Conservation (phyloP, 192 early-diverging fungal genomes). For the Rhizophagus clarus region DNA sequence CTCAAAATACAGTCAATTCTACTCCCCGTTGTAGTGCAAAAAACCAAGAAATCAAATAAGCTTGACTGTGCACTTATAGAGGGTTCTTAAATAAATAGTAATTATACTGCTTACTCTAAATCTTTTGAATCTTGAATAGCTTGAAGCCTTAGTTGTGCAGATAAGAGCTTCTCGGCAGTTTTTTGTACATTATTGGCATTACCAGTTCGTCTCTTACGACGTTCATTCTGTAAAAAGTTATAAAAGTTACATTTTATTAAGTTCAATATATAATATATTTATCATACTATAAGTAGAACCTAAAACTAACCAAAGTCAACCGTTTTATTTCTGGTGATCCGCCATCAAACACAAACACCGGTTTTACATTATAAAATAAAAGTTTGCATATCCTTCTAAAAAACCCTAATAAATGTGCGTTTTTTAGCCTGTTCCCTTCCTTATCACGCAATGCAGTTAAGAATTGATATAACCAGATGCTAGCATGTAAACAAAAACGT, state of each 20-base stretch:
- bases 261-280: too few species aligned
- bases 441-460: conserved; percentile 90
- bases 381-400: conserved; percentile 94
- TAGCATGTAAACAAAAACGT: conserved; percentile 53
- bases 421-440: conserved; percentile 78
- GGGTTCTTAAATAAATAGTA: too few species aligned
- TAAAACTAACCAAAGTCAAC: conserved; percentile 60
- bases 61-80: too few species aligned
- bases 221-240: conserved; percentile 42
- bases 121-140: conserved; percentile 46
- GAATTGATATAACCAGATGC: conserved; percentile 98
- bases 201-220: conserved; percentile 47
- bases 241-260: too few species aligned
- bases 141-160: conserved; percentile 73
- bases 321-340: conserved; percentile 85
- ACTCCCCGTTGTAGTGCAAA: too few species aligned
- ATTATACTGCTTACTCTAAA: conserved; percentile 37
- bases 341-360: conserved; percentile 99
- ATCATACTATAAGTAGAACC: not conserved
- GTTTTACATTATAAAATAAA: conserved; percentile 83
- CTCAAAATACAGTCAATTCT: too few species aligned
- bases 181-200: conserved; percentile 58
- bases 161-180: conserved; percentile 84
- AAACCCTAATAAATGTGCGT: conserved; percentile 92
- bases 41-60: too few species aligned